Percentiles rank a stretch among this genome's conserved stretches.
Evolutionary conservation across 1,139 yeast genomes (phyloP).

Genomic region (Nakaseomyces delphensis): DNA sequence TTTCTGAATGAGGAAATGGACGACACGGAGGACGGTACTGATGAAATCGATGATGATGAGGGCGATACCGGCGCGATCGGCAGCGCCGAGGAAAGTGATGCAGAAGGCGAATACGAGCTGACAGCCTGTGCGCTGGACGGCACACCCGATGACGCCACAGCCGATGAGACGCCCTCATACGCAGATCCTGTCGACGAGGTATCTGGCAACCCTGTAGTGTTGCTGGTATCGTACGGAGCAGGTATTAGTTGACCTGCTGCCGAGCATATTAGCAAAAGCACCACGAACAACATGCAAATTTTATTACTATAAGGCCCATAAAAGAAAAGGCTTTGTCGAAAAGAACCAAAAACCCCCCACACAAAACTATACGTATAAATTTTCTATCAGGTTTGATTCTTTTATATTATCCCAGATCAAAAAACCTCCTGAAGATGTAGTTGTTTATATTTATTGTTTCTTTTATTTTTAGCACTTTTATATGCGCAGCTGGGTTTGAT

Average conservation of each 20-base stretch:
- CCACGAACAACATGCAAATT: not conserved
- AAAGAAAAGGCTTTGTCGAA: no score
- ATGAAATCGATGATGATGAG: not conserved
- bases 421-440: no score
- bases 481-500: no score
- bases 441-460: no score
- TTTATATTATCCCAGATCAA: no score
- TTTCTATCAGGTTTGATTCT: no score
- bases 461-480: no score
- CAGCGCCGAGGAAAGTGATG: not conserved
- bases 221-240: not conserved
- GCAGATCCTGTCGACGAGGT: no score
- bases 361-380: no score
- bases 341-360: no score
- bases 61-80: not conserved
- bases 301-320: no score
- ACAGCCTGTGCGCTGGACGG: not conserved
- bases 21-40: not conserved
- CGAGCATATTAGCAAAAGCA: slow-evolving; percentile 1
- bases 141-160: not conserved
- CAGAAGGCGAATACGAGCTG: not conserved
- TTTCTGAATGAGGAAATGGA: not conserved
- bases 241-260: slow-evolving; percentile 2
- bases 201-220: no score
- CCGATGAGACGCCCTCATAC: not conserved